Evolutionary conservation across 148 eudicot species (phyloP).

Genomic region (Agrostemma githago): DNA sequence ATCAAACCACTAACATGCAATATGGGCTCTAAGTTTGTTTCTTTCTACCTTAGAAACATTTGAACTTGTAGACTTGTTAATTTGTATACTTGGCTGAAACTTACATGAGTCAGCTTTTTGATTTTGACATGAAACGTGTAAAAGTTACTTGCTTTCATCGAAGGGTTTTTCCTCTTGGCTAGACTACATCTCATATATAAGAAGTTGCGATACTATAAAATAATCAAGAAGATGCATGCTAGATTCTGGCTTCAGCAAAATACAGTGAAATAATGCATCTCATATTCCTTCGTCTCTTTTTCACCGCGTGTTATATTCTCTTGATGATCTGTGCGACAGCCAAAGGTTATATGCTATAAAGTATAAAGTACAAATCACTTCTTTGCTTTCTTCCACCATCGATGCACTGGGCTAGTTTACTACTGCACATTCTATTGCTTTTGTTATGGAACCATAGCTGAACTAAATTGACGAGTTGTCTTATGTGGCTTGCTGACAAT

Average conservation of each 20-base stretch:
- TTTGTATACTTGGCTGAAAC: too few relatives aligned
- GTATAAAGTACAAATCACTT: background rate
- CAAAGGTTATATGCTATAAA: too few relatives aligned
- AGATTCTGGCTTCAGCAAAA: background rate
- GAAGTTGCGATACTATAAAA: background rate
- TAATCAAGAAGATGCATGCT: background rate
- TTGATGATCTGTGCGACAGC: background rate
- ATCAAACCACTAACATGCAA: too few relatives aligned
- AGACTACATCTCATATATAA: background rate
- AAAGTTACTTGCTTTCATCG: background rate
- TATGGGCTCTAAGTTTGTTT: too few relatives aligned
- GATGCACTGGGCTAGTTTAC: background rate
- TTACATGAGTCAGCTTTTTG: too few relatives aligned
- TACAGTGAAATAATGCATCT: background rate
- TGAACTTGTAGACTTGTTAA: too few relatives aligned
- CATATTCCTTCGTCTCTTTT: background rate
- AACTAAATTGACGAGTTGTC: background rate
- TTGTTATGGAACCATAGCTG: background rate
- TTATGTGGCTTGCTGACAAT: background rate
- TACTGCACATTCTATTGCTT: background rate
- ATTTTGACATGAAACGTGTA: too few relatives aligned
- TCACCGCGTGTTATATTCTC: background rate
- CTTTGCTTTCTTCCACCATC: background rate
- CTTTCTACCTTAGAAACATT: too few relatives aligned
- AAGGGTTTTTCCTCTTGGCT: background rate